A percentile compares a stretch with the other conserved stretches of the same genome.
phyloP scores from a whole-genome alignment of 2,329 filamentous ascomycete species.

The Metarhizium brunneum region DNA sequence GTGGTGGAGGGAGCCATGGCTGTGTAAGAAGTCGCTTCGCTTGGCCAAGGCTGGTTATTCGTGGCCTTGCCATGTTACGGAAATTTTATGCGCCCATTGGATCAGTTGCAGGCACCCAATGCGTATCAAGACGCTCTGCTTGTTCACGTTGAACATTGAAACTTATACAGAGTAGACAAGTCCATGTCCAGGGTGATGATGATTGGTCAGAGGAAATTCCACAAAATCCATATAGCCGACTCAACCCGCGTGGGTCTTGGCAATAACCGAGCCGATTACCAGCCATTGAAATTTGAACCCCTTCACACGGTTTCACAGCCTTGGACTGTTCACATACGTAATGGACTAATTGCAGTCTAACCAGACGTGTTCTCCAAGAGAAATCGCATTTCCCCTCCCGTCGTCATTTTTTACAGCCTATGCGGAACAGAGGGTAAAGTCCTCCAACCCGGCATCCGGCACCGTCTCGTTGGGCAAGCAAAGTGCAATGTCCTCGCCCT shows the following conservation, averaged over 20 bases:
- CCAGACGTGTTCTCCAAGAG: too few species aligned
- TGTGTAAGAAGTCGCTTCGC: neutral
- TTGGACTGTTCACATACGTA: too few species aligned
- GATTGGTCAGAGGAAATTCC: too few species aligned
- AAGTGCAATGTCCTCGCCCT: slow-evolving; percentile 19
- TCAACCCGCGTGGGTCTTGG: neutral
- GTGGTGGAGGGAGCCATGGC: neutral
- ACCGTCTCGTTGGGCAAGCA: slow-evolving; percentile 17
- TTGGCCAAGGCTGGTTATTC: neutral
- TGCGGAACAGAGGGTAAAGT: slow-evolving; percentile 14
- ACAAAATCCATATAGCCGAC: neutral
- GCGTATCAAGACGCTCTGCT: too few species aligned
- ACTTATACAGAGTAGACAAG: too few species aligned
- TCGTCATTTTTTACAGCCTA: neutral
- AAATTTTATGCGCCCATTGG: neutral
- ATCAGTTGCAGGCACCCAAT: neutral
- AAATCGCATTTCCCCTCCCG: neutral
- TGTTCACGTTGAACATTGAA: too few species aligned
- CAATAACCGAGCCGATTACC: neutral
- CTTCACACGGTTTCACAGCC: too few species aligned
- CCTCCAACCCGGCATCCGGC: slow-evolving; percentile 15
- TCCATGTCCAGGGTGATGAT: too few species aligned
- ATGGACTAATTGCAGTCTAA: too few species aligned
- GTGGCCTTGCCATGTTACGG: neutral
- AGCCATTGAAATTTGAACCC: too few species aligned